Evolutionary conservation across 2,329 filamentous ascomycete genomes (phyloP).

Genomic region (Penicillium palitans): DNA sequence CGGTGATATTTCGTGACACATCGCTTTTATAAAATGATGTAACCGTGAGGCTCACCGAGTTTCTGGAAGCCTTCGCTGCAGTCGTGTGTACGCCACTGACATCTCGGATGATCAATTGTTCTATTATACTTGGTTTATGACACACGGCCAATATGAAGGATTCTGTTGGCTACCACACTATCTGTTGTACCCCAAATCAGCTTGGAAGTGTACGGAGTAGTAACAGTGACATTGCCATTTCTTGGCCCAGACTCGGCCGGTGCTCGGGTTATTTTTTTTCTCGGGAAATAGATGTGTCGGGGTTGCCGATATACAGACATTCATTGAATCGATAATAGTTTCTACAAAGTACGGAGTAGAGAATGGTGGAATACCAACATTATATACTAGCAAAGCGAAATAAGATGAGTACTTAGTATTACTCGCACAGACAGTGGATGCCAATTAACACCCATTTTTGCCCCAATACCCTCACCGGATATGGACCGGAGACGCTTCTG

Average conservation of each 20-base stretch:
- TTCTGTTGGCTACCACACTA: not conserved
- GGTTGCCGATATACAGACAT: not conserved
- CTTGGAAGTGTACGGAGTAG: not conserved
- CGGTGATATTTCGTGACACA: not conserved
- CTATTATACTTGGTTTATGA: not conserved
- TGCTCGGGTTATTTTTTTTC: not conserved
- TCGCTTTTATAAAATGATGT: slow-evolving; percentile 9
- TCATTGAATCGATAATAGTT: too few species aligned
- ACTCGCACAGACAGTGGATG: slow-evolving; percentile 6
- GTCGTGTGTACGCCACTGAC: slow-evolving; percentile 3
- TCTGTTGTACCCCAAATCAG: not conserved
- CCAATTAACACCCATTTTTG: not conserved
- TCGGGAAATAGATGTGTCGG: not conserved
- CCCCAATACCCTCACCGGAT: slow-evolving; percentile 21
- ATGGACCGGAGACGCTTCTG: slow-evolving; percentile 17
- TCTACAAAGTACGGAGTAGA: too few species aligned
- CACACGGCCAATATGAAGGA: not conserved
- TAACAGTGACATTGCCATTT: not conserved
- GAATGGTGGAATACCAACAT: too few species aligned
- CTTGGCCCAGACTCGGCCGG: not conserved
- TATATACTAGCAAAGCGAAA: too few species aligned
- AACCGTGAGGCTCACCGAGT: slow-evolving; percentile 19
- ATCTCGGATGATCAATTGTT: not conserved
- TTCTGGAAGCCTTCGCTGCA: slow-evolving; percentile 43
- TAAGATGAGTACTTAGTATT: not conserved